Percentiles rank a stretch among this genome's conserved stretches.
Conservation (phyloP, 1,284 basidiomycete genomes). For the Hortiboletus rubellus region DNA sequence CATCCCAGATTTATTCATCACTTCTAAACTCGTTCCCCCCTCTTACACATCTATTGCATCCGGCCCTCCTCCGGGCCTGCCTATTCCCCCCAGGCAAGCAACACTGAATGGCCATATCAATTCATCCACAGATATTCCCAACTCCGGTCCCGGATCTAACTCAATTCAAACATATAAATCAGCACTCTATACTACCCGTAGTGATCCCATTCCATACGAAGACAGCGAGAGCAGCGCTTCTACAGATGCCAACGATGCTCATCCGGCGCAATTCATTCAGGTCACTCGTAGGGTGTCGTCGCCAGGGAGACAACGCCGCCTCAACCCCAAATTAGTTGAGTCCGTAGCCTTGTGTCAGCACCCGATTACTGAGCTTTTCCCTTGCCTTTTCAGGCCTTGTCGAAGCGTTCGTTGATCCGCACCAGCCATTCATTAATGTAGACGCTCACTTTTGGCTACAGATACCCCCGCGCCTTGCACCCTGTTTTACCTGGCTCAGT, state of each 20-base stretch:
- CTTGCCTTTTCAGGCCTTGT: conserved; percentile 44
- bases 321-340: conserved; percentile 55
- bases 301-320: conserved; percentile 39
- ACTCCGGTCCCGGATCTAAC: conserved; percentile 18
- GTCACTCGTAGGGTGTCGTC: conserved; percentile 33
- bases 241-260: conserved; percentile 38
- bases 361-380: conserved; percentile 19
- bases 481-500: conserved; percentile 56
- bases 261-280: conserved; percentile 28
- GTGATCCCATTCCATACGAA: conserved; percentile 25
- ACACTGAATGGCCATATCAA: conserved; percentile 13
- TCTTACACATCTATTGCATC: conserved; percentile 30
- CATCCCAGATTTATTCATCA: conserved; percentile 63
- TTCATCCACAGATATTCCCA: conserved; percentile 22
- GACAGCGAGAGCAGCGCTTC: conserved; percentile 31
- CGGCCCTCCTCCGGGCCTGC: conserved; percentile 29
- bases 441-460: conserved; percentile 14
- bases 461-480: conserved; percentile 65
- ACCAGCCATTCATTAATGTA: conserved; percentile 3
- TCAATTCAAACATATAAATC: conserved; percentile 38
- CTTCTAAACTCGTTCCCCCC: conserved; percentile 45
- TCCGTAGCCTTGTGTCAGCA: conserved; percentile 17
- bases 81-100: conserved; percentile 19
- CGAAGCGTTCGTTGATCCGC: conserved; percentile 49
- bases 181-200: conserved; percentile 23